Percentiles rank a stretch among this genome's conserved stretches.
Conservation (phyloP, 768 basidiomycete genomes). For the Termitomyces sp. region DNA sequence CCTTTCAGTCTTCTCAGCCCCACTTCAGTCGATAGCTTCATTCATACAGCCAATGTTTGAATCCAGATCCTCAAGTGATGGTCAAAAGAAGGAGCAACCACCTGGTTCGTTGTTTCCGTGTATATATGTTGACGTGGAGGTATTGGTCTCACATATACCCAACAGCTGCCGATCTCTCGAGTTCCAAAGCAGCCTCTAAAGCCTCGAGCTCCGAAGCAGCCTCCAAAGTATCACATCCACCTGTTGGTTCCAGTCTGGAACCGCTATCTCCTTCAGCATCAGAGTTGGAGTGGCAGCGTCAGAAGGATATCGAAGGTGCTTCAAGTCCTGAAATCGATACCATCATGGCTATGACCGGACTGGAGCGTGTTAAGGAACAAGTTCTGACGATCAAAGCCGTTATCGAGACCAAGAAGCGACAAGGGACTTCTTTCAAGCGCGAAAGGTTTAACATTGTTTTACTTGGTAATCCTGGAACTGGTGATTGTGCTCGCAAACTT, state of each 20-base stretch:
- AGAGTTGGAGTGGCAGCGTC: neutral
- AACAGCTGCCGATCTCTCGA: neutral
- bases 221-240: neutral
- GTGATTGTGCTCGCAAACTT: neutral
- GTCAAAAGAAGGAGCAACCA: neutral
- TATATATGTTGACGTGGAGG: neutral
- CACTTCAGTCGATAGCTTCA: neutral
- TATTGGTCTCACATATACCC: neutral
- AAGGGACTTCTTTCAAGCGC: neutral
- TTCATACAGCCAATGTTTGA: neutral
- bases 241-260: neutral
- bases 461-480: neutral
- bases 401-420: constrained; percentile 1
- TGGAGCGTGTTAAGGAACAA: neutral
- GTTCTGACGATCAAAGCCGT: neutral
- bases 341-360: constrained; percentile 1
- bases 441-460: neutral
- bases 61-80: neutral
- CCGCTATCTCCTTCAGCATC: neutral
- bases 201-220: neutral
- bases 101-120: neutral
- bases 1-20: neutral
- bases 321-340: neutral
- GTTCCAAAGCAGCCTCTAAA: neutral
- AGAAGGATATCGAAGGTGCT: neutral